Base-by-base conservation (phyloP, 768 basidiomycete species). In the Rossbeevera mucosa region DNA sequence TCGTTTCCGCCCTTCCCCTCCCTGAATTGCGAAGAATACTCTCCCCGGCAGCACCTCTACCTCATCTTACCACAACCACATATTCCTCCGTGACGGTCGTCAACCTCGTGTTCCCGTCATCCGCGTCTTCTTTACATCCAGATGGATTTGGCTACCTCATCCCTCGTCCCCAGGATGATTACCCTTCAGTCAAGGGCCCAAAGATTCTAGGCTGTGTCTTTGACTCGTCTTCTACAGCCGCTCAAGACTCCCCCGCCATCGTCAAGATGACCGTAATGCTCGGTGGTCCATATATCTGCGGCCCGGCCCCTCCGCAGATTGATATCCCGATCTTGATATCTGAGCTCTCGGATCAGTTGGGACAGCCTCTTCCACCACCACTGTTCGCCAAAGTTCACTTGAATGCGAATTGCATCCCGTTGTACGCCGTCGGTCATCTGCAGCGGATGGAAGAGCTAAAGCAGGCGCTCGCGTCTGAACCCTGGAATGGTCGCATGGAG, bases 111-210 rank as follows among this genome's bases (percentile, higher is more conserved):
- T 97, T 95, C 73, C 73, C 82, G 41, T 64, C 78, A 26, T 66
- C 72, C 21, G 48, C 71, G 51, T 52, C 65, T 21, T 60, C 65
- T 21, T 76, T 94, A 45, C 87, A 92, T 59, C 92, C 93, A 0
- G 76, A 77, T 2, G 95, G 95, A 4, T 99, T 97, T 65, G 95
- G 95, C 8, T 97, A 94, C 72, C 85, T 99, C 63, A 79, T 96
- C 48, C 93, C 94, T 0, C 88, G 94, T 14, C 83, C 88, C 0
- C 71, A 69, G 28, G 67, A 67, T 5, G 85, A 76, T 20, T 87
- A 89, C 57, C 61, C 68, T n/a, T 48, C 53, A 21, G 47, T 59
- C 5, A 60, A 66, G 29, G 58, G 67, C 44, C 67, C 76, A 11
- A 80, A 81, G 4, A 78, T 89, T 18, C 77, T 98, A 0, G 95